Percentiles rank a stretch among this genome's conserved stretches.
phyloP scores from a whole-genome alignment of 2,329 filamentous ascomycete genomes.

The Rhexocercosporidium sp. region DNA sequence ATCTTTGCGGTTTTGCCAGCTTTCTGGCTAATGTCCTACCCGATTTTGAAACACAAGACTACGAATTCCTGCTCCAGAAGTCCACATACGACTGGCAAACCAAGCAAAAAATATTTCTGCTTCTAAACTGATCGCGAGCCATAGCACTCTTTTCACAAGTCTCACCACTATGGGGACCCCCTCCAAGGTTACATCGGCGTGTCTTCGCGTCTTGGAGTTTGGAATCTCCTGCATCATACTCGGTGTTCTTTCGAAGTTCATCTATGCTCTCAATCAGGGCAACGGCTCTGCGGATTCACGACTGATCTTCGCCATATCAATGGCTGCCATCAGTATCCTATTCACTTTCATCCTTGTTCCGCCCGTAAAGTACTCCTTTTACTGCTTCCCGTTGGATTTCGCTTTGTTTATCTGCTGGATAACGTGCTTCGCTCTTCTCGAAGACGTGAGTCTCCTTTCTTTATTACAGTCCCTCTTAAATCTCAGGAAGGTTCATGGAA shows the following conservation, averaged over 20 bases:
- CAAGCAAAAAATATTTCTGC: not conserved
- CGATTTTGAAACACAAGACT: not conserved
- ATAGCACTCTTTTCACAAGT: not conserved
- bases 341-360: not conserved
- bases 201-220: not conserved
- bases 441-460: not conserved
- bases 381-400: not conserved
- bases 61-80: not conserved
- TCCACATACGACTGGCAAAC: not conserved
- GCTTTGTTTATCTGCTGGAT: not conserved
- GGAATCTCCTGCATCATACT: not conserved
- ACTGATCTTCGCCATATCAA: not conserved
- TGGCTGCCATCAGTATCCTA: not conserved
- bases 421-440: not conserved
- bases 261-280: not conserved
- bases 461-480: not conserved
- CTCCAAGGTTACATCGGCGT: not conserved
- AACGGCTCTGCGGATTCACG: not conserved
- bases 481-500: not conserved
- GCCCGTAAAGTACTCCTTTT: not conserved
- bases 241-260: not conserved
- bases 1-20: not conserved
- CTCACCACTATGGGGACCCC: not conserved
- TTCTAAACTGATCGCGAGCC: not conserved
- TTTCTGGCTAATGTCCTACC: not conserved